Evolutionary conservation across 148 eudicot genomes (phyloP).

Genomic region (Fagopyrum homotropicum): DNA sequence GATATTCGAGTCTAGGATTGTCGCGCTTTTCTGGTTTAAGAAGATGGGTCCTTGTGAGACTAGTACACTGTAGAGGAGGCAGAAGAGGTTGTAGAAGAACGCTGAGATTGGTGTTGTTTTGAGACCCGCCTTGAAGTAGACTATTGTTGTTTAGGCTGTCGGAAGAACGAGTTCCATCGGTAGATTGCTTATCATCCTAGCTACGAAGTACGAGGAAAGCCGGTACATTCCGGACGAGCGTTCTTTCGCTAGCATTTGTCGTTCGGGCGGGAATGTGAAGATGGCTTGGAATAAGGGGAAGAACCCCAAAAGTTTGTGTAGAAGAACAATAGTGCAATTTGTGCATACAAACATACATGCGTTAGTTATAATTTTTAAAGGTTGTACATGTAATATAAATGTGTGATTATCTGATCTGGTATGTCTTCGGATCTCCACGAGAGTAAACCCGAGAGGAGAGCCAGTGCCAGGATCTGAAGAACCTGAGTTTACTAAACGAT

Average conservation of each 20-base stretch:
- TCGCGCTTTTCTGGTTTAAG: constrained; percentile 59
- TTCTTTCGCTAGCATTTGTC: constrained; percentile 60
- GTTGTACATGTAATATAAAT: not conserved
- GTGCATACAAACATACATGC: constrained; percentile 4
- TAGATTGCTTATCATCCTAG: constrained; percentile 45
- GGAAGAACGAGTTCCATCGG: constrained; percentile 87
- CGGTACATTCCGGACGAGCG: constrained; percentile 82
- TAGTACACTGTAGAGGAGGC: constrained; percentile 43
- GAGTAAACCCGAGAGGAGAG: constrained; percentile 45
- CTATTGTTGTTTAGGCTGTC: constrained; percentile 42
- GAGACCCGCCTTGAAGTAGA: constrained; percentile 79
- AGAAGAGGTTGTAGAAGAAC: constrained; percentile 37
- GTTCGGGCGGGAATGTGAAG: constrained; percentile 78
- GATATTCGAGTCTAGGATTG: constrained; percentile 53
- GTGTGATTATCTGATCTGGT: constrained; percentile 35
- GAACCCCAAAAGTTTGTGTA: constrained; percentile 73
- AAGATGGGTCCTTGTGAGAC: constrained; percentile 76
- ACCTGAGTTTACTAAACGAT: constrained; percentile 45
- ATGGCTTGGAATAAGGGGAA: constrained; percentile 75
- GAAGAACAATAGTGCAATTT: constrained; percentile 78
- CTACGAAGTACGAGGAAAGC: constrained; percentile 66
- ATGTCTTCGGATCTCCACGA: constrained; percentile 69
- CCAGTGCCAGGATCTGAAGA: constrained; percentile 35
- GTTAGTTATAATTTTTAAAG: not conserved
- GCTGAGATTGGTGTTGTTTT: constrained; percentile 22